Conservation (phyloP, 495 filamentous ascomycete genomes). For the Penicillium canescens region DNA sequence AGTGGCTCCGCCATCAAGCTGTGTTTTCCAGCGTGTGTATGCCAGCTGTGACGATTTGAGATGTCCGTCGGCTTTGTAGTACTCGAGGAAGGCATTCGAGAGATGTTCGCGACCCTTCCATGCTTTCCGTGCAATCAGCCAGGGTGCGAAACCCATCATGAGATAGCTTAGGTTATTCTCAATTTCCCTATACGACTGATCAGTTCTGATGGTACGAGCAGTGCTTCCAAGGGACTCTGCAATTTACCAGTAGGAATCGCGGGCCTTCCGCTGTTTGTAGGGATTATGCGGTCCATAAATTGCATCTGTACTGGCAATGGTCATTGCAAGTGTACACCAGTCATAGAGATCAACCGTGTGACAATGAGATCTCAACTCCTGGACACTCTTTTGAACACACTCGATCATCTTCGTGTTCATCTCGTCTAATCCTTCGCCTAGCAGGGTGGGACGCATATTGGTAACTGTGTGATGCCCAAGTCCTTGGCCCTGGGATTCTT, state of each 20-base stretch:
- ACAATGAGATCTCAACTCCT: conserved; percentile 10
- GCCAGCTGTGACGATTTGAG: conserved; percentile 32
- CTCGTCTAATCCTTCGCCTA: conserved; percentile 24
- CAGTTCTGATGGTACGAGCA: background rate
- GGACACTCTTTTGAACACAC: conserved; percentile 14
- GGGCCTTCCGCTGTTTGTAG: conserved; percentile 36
- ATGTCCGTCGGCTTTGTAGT: conserved; percentile 35
- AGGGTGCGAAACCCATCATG: conserved; percentile 34
- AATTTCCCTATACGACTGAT: conserved; percentile 35
- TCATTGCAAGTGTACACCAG: conserved; percentile 47
- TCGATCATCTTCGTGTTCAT: conserved; percentile 31
- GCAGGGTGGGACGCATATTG: conserved; percentile 26
- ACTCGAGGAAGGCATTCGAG: conserved; percentile 39
- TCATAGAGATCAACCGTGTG: conserved; percentile 23
- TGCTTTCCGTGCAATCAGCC: conserved; percentile 41
- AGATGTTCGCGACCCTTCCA: conserved; percentile 36
- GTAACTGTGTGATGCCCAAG: conserved; percentile 14
- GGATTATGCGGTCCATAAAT: conserved; percentile 54
- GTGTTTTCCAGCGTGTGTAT: conserved; percentile 30
- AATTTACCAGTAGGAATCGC: conserved; percentile 47
- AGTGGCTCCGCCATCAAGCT: conserved; percentile 29
- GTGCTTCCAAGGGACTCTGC: too few species aligned
- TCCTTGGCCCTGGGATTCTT: conserved; percentile 19
- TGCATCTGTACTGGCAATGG: conserved; percentile 46
- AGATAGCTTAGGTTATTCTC: conserved; percentile 39